phyloP scores from a whole-genome alignment of 768 basidiomycete species.

The Pluteus cervinus region DNA sequence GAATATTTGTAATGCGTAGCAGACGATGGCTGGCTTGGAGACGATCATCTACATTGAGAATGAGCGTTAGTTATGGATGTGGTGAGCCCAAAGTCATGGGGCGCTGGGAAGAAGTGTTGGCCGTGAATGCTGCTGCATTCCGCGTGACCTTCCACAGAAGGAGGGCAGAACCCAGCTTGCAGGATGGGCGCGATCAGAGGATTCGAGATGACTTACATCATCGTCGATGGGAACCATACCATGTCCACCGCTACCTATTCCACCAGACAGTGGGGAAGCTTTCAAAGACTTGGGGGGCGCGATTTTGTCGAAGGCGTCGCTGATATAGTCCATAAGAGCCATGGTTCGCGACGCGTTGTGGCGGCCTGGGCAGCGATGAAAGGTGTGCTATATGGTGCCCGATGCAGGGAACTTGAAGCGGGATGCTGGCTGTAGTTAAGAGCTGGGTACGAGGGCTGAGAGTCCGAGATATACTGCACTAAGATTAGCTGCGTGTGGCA shows the following conservation, averaged over 20 bases:
- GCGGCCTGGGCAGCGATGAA: no score
- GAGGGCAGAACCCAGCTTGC: background rate
- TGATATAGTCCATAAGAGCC: slow-evolving; percentile 53
- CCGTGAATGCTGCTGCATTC: no score
- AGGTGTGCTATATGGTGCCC: no score
- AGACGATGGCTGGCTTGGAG: slow-evolving; percentile 75
- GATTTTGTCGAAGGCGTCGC: slow-evolving; percentile 41
- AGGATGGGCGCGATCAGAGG: slow-evolving; percentile 2
- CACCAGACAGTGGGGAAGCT: slow-evolving; percentile 39
- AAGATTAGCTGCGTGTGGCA: no score
- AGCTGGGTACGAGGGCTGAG: no score
- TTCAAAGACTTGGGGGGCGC: slow-evolving; percentile 37
- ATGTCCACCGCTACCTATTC: slow-evolving; percentile 53
- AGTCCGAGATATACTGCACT: no score
- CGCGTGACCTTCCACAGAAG: no score
- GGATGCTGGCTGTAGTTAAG: no score
- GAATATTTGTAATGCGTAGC: slow-evolving; percentile 75
- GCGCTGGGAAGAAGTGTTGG: slow-evolving; percentile 9
- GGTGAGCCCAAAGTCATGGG: slow-evolving; percentile 11
- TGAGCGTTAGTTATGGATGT: slow-evolving; percentile 9
- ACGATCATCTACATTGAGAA: slow-evolving; percentile 67
- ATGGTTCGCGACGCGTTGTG: no score
- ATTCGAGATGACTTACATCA: slow-evolving; percentile 52
- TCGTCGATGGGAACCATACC: slow-evolving; percentile 62
- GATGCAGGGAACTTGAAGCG: no score